These are phyloP conservation scores for Podospora bellae-mahoneyi DNA, from an alignment of 495 filamentous ascomycete genomes.

Conservation along the genomic window DNA sequence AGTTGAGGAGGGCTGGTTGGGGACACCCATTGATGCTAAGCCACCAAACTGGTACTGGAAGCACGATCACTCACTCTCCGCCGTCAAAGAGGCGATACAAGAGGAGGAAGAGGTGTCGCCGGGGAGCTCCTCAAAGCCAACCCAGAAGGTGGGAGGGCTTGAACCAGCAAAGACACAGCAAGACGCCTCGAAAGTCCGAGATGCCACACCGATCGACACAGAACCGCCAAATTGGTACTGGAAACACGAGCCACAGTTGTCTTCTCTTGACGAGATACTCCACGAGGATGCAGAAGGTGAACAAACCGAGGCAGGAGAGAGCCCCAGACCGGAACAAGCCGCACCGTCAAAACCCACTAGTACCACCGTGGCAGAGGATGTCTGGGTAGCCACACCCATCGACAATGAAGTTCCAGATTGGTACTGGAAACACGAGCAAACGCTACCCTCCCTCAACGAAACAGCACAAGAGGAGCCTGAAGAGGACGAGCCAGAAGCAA, in stretches of 20 bases:
- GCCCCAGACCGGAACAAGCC: neutral
- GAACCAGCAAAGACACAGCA: neutral
- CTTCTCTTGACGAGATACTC: constrained; percentile 9
- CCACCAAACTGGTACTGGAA: constrained; percentile 22
- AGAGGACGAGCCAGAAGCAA: constrained; percentile 2
- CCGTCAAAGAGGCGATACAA: constrained; percentile 13
- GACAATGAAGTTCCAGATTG: constrained; percentile 12
- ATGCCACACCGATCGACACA: constrained; percentile 17
- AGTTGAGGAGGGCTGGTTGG: constrained; percentile 16
- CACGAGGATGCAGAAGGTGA: constrained; percentile 18
- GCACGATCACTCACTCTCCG: constrained; percentile 20
- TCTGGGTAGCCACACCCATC: constrained; percentile 1
- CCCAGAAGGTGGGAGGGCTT: neutral
- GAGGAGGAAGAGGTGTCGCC: constrained; percentile 18
- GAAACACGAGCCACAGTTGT: constrained; percentile 20
- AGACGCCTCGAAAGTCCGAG: constrained; percentile 9
- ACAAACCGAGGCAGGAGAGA: neutral
- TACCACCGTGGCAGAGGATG: neutral
- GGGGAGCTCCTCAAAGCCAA: neutral
- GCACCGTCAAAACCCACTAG: neutral
- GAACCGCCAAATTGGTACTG: constrained; percentile 20
- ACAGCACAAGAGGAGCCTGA: neutral
- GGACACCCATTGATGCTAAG: constrained; percentile 20
- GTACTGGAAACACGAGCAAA: constrained; percentile 25
- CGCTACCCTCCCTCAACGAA: constrained; percentile 10